A percentile compares a stretch with the other conserved stretches of the same genome.
Conservation (phyloP, 2,329 filamentous ascomycete species). For the Fusarium sp. region DNA sequence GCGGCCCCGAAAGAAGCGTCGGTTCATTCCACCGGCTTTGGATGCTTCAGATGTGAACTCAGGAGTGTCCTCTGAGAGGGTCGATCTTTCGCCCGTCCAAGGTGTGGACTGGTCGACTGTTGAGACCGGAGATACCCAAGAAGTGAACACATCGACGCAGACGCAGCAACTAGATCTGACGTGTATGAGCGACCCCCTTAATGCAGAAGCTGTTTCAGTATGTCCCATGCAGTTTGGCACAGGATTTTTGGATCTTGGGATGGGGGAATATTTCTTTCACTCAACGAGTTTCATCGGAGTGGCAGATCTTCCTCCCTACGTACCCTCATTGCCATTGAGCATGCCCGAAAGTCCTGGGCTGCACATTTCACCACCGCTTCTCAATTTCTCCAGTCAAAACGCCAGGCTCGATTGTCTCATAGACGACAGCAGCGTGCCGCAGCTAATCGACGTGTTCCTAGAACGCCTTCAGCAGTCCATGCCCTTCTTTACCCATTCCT, state of each 20-base stretch:
- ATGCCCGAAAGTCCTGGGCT: rapidly evolving
- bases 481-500: not conserved
- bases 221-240: not conserved
- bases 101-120: not conserved
- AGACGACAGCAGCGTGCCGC: not conserved
- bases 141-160: not conserved
- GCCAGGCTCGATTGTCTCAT: not conserved
- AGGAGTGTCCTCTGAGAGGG: not conserved
- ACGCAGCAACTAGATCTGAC: not conserved
- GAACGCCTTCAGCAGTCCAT: not conserved
- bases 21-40: not conserved
- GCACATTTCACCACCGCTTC: not conserved
- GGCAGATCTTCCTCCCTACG: rapidly evolving
- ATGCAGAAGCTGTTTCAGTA: not conserved
- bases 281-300: not conserved
- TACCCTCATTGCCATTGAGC: rapidly evolving
- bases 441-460: not conserved
- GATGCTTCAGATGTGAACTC: not conserved
- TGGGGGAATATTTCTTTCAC: not conserved
- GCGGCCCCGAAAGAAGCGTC: not conserved
- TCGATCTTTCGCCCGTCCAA: rapidly evolving
- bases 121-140: not conserved
- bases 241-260: not conserved
- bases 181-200: rapidly evolving
- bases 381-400: not conserved